Evolutionary conservation across 140 eudicot species (phyloP).

Genomic region (Erigeron philadelphicus): DNA sequence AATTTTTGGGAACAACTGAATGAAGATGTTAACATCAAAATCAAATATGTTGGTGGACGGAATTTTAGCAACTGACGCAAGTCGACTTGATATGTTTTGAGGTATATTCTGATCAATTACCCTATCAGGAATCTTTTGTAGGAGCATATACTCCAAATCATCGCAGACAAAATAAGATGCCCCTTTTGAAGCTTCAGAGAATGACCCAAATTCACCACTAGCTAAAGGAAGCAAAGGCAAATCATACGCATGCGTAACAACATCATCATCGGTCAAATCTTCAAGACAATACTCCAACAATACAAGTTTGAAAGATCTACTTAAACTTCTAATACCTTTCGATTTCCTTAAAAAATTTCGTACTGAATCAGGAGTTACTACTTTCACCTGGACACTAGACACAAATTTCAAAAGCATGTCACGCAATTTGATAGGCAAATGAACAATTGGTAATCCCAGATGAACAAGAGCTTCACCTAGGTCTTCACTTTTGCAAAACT

Average conservation of each 20-base stretch:
- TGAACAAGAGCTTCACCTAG: slow-evolving; percentile 75
- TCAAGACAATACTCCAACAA: slow-evolving; percentile 97
- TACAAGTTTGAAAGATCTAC: slow-evolving; percentile 55
- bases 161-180: slow-evolving; percentile 64
- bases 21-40: slow-evolving; percentile 47
- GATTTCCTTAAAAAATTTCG: slow-evolving; percentile 53
- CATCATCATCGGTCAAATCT: slow-evolving; percentile 84
- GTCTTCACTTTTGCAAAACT: slow-evolving; percentile 51
- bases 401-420: slow-evolving; percentile 62
- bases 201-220: slow-evolving; percentile 75
- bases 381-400: slow-evolving; percentile 50
- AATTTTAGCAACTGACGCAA: slow-evolving; percentile 60
- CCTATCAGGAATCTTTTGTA: slow-evolving; percentile 58
- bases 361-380: slow-evolving; percentile 86
- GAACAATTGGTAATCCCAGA: slow-evolving; percentile 71
- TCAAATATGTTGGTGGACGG: slow-evolving; percentile 59
- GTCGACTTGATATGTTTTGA: slow-evolving; percentile 42
- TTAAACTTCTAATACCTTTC: slow-evolving; percentile 32
- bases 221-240: slow-evolving; percentile 92
- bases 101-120: slow-evolving; percentile 63
- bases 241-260: slow-evolving; percentile 51
- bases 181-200: slow-evolving; percentile 57
- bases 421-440: slow-evolving; percentile 53
- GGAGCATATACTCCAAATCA: slow-evolving; percentile 74
- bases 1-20: slow-evolving; percentile 53